These are phyloP conservation scores for Lichtheimia hyalospora DNA, from an alignment of 371 early-diverging fungal species.

Conservation along the genomic window DNA sequence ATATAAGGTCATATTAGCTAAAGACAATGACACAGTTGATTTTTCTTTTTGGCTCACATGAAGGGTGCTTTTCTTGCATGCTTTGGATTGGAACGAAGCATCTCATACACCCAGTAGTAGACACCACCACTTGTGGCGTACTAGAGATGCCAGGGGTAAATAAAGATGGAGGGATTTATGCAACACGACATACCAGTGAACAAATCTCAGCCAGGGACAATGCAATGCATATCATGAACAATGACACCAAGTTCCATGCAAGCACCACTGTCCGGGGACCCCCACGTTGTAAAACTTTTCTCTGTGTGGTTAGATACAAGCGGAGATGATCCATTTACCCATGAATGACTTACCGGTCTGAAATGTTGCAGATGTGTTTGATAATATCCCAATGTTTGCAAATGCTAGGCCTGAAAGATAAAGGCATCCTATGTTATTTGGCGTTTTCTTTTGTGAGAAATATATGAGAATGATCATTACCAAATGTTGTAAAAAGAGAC, in stretches of 20 bases:
- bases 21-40: neutral
- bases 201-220: constrained; percentile 73
- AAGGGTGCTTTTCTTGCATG: constrained; percentile 23
- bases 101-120: constrained; percentile 60
- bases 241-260: constrained; percentile 62
- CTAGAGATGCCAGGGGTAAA: constrained; percentile 2
- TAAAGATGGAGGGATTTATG: neutral
- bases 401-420: constrained; percentile 34
- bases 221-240: constrained; percentile 63
- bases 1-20: constrained; percentile 1
- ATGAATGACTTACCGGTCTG: constrained; percentile 31
- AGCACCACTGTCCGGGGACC: constrained; percentile 43
- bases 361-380: constrained; percentile 46
- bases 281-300: constrained; percentile 37
- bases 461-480: constrained; percentile 16
- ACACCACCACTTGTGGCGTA: constrained; percentile 72
- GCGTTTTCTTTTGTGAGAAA: neutral
- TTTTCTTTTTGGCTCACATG: constrained; percentile 22
- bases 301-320: neutral
- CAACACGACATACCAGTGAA: constrained; percentile 37
- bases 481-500: constrained; percentile 45
- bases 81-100: constrained; percentile 21
- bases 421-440: neutral
- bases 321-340: neutral
- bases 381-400: constrained; percentile 46